Conservation (phyloP, 257 asterid genomes). For the Capsicum rhomboideum region DNA sequence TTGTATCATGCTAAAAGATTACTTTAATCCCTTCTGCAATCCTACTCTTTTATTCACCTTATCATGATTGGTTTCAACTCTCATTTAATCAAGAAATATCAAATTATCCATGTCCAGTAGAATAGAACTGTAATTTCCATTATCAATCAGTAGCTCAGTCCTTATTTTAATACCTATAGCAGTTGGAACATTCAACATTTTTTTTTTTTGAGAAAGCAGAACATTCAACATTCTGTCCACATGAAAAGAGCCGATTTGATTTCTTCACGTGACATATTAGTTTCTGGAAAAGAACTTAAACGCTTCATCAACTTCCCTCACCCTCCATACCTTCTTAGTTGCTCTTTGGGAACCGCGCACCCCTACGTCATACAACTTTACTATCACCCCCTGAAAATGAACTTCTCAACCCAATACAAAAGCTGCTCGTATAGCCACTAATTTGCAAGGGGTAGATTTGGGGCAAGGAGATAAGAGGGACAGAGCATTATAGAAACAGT, state of each 20-base stretch:
- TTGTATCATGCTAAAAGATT: not conserved
- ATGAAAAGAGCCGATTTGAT: not conserved
- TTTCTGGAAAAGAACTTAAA: not conserved
- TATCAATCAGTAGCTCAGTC: not conserved
- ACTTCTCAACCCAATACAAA: not conserved
- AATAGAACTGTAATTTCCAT: not conserved
- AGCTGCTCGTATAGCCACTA: not conserved
- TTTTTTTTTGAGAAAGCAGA: no score
- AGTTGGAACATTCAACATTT: no score
- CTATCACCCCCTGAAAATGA: not conserved
- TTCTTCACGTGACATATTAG: not conserved
- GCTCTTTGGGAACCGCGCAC: not conserved
- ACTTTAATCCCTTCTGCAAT: not conserved
- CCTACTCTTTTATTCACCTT: not conserved
- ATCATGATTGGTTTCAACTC: not conserved
- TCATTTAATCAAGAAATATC: not conserved
- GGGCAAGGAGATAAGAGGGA: not conserved
- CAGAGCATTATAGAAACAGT: not conserved
- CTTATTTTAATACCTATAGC: not conserved
- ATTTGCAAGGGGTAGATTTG: not conserved
- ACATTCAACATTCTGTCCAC: not conserved
- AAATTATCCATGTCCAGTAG: not conserved
- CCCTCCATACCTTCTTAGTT: not conserved
- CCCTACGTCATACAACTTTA: not conserved
- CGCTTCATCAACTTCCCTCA: not conserved